These are phyloP conservation scores for Jacaranda mimosifolia DNA, from an alignment of 257 asterid species.

Conservation along the genomic window DNA sequence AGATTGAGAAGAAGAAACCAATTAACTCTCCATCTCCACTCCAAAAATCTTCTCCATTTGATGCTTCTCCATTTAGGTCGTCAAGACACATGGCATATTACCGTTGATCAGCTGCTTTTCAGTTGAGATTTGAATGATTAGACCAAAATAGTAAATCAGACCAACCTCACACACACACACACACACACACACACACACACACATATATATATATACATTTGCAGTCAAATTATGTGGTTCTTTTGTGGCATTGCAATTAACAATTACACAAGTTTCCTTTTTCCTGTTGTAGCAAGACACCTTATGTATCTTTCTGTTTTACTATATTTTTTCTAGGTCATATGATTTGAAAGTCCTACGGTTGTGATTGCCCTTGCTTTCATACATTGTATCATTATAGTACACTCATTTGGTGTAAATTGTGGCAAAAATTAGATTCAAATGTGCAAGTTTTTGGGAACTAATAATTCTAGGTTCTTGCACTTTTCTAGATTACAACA, in stretches of 20 bases:
- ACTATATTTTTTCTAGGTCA: background rate
- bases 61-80: slow-evolving; percentile 78
- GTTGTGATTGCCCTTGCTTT: background rate
- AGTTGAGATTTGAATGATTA: background rate
- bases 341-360: background rate
- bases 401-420: background rate
- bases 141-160: background rate
- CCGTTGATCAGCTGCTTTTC: slow-evolving; percentile 54
- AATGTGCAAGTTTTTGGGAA: background rate
- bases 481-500: background rate
- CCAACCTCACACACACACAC: background rate
- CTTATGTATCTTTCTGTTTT: background rate
- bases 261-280: background rate
- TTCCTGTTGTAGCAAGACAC: background rate
- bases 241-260: slow-evolving; percentile 8
- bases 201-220: too few species aligned
- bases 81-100: slow-evolving; percentile 94
- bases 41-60: slow-evolving; percentile 68
- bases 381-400: slow-evolving; percentile 14
- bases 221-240: slow-evolving; percentile 1
- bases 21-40: slow-evolving; percentile 42
- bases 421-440: background rate
- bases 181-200: too few species aligned
- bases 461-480: background rate
- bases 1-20: slow-evolving; percentile 74